A percentile compares a stretch with the other conserved stretches of the same genome.
These are phyloP conservation scores for Neonectria hederae DNA, from an alignment of 2,329 filamentous ascomycete species.

Conservation along the genomic window DNA sequence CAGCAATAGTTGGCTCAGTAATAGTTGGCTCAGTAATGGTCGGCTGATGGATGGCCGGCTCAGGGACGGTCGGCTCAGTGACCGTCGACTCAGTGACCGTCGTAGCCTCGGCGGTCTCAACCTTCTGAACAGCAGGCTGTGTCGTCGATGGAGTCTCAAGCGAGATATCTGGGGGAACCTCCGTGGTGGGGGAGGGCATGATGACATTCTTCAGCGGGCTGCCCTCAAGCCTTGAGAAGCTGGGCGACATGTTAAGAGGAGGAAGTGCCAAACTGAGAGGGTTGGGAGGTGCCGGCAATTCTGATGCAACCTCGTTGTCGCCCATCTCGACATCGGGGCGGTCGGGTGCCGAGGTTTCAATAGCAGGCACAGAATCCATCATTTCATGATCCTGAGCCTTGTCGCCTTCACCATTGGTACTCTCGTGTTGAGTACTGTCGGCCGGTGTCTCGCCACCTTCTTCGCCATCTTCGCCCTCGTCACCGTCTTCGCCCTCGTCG, in stretches of 20 bases:
- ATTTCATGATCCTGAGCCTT: slow-evolving; percentile 51
- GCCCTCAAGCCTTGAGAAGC: slow-evolving; percentile 54
- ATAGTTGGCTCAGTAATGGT: not conserved
- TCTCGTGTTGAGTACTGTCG: slow-evolving; percentile 40
- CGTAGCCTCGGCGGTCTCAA: not conserved
- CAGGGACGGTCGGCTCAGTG: not conserved
- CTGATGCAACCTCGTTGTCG: slow-evolving; percentile 36
- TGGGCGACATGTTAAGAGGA: slow-evolving; percentile 40
- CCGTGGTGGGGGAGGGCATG: slow-evolving; percentile 56
- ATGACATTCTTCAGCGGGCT: slow-evolving; percentile 64
- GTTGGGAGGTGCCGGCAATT: slow-evolving; percentile 40
- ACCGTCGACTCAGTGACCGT: not conserved
- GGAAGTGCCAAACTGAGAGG: slow-evolving; percentile 46
- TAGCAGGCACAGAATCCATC: slow-evolving; percentile 46
- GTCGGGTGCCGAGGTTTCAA: slow-evolving; percentile 35
- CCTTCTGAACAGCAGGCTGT: slow-evolving; percentile 14
- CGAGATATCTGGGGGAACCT: slow-evolving; percentile 29
- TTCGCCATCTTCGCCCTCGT: slow-evolving; percentile 59
- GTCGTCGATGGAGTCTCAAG: slow-evolving; percentile 6
- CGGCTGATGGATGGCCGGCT: not conserved
- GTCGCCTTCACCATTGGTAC: slow-evolving; percentile 44
- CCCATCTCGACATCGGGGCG: slow-evolving; percentile 40
- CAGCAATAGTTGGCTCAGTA: not conserved
- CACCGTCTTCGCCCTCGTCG: slow-evolving; percentile 58
- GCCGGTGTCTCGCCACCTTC: slow-evolving; percentile 54